Evolutionary conservation across 805 yeast species (phyloP).

Genomic region (Starmerella tilneyi): DNA sequence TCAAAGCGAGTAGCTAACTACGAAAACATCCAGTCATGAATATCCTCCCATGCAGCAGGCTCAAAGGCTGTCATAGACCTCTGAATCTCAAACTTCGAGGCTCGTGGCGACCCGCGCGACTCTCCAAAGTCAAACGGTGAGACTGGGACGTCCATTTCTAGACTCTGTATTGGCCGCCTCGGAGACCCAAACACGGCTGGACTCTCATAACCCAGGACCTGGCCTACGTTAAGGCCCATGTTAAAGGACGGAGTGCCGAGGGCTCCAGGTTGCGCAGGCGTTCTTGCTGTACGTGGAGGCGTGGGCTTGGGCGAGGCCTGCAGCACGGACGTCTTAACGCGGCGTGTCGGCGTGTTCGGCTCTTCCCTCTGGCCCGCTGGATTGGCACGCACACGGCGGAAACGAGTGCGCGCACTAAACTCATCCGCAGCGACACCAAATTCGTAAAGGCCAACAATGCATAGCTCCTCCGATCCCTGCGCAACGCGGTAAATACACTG

Average conservation of each 20-base stretch:
- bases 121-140: constrained; percentile 17
- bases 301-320: background rate
- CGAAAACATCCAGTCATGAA: constrained; percentile 24
- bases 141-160: constrained; percentile 9
- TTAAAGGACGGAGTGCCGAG: constrained; percentile 1
- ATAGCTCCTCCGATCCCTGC: constrained; percentile 21
- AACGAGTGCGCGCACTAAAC: constrained; percentile 32
- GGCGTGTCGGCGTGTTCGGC: constrained; percentile 11
- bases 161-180: constrained; percentile 8
- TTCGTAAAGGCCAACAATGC: constrained; percentile 31
- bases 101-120: constrained; percentile 20
- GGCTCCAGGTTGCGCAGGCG: background rate
- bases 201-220: constrained; percentile 13
- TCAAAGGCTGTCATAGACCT: constrained; percentile 24
- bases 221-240: constrained; percentile 8
- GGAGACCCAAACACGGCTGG: constrained; percentile 19
- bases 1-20: constrained; percentile 7
- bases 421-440: constrained; percentile 31
- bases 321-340: background rate
- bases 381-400: constrained; percentile 26
- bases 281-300: background rate
- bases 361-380: background rate
- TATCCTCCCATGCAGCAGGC: constrained; percentile 24
- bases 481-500: constrained; percentile 28
- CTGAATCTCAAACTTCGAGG: constrained; percentile 20